phyloP scores from a whole-genome alignment of 2,329 filamentous ascomycete genomes.

The Chaetoscypha palmicola region DNA sequence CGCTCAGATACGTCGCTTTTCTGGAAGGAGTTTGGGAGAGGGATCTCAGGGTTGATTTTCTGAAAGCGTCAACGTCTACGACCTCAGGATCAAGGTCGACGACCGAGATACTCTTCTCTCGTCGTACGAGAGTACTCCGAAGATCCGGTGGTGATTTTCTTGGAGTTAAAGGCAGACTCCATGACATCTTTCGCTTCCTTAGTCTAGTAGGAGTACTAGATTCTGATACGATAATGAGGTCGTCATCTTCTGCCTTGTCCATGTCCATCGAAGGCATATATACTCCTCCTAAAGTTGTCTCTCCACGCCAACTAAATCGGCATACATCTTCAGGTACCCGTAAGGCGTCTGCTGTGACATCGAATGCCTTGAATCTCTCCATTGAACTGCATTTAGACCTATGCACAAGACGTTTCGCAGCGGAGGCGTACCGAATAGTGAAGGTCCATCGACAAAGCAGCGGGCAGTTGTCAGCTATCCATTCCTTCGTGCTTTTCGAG shows the following conservation, averaged over 20 bases:
- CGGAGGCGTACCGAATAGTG: conserved; percentile 21
- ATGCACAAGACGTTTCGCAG: conserved; percentile 17
- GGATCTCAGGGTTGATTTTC: no score
- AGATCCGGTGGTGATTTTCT: not conserved
- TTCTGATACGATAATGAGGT: not conserved
- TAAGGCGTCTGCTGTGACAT: conserved; percentile 8
- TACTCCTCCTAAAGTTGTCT: conserved; percentile 35
- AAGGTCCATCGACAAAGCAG: conserved; percentile 49
- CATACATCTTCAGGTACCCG: conserved; percentile 6
- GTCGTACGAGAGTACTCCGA: conserved; percentile 12
- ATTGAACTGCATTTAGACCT: not conserved
- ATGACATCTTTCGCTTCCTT: not conserved
- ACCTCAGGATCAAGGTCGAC: no score
- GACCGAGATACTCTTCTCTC: no score
- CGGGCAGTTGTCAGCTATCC: conserved; percentile 28
- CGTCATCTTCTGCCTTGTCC: no score
- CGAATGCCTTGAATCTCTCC: conserved; percentile 8
- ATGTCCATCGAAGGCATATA: no score
- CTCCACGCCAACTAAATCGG: conserved; percentile 34
- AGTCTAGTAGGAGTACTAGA: no score
- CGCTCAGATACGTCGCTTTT: not conserved
- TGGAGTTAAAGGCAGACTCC: not conserved
- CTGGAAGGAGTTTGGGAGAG: not conserved
- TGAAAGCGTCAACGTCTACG: no score
- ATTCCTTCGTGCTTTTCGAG: not conserved